Base-by-base conservation (phyloP, 139 green algal genomes). In the Axilococcus clingmanii region DNA sequence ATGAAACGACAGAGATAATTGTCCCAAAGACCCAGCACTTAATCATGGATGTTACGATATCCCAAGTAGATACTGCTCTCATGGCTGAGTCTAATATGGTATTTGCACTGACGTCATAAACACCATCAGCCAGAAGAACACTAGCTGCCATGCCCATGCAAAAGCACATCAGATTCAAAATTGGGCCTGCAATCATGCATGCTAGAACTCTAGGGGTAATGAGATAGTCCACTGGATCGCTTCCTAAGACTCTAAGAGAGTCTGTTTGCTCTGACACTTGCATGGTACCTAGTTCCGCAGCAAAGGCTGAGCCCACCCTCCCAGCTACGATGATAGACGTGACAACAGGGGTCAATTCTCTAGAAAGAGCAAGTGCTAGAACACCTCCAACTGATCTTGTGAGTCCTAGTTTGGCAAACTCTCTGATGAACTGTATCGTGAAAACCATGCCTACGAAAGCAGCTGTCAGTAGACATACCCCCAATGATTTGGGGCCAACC, bases 371-470 rank as follows among this genome's bases (percentile, higher is more conserved):
- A 51, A 99, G 79, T 3, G 77, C 86, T 57, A 97, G 72, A 19
- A 99, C 89, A 27, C 93, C 91, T 30, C 93, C 93, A 29, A 99
- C 90, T 23, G 84, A 93, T 15, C 81, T 72, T 1, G 92, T 99
- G 33, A 97, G 71, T 4, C 86, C 87, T 34, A 94, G 77, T 67
- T 89, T 89, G 27, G 84, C 76, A 69, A 96, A 96, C 68, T 96
- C 90, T 2, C 86, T 71, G 31, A 74, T 68, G 40, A 90, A 83
- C 79, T 97, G 90, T 53, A 99, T 99, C 16, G 92, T 99, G 73
- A 99, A 99, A 6, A 97, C 92, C 92, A 99, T 98, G 60, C 92
- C 92, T 22, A 99, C 84, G 66, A 99, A 99, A 9, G 73, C 81
- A 0, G 87, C 74, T 4, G 92, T 99, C 3, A 99, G 77, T 56